Conservation (phyloP, 805 yeast genomes). For the Myxozyma neotropica region DNA sequence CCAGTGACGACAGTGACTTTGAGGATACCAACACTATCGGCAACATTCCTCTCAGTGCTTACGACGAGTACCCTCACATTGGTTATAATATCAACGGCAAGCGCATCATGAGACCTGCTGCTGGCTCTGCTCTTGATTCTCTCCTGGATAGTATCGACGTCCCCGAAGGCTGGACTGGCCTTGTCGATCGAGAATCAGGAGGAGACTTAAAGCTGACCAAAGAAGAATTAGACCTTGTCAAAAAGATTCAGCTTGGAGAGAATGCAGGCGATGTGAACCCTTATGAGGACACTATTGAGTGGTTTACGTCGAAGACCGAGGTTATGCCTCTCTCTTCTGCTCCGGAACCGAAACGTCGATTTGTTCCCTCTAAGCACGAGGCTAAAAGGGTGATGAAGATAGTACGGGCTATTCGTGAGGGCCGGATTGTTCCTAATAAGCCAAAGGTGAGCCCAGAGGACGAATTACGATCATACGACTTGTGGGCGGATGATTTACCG, state of each 20-base stretch:
- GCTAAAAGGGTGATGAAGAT: slow-evolving; percentile 96
- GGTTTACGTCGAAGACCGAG: slow-evolving; percentile 87
- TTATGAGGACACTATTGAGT: slow-evolving; percentile 90
- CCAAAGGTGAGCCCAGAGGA: slow-evolving; percentile 54
- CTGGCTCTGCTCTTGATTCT: slow-evolving; percentile 90
- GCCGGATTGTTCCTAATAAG: slow-evolving; percentile 81
- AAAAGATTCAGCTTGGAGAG: slow-evolving; percentile 82
- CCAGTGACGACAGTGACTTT: slow-evolving; percentile 86
- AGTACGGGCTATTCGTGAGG: slow-evolving; percentile 94
- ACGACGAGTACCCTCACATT: slow-evolving; percentile 95
- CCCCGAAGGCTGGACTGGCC: slow-evolving; percentile 99
- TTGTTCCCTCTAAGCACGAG: slow-evolving; percentile 95
- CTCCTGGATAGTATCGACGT: slow-evolving; percentile 86
- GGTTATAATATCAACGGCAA: slow-evolving; percentile 98
- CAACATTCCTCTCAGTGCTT: slow-evolving; percentile 87
- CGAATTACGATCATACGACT: slow-evolving; percentile 56
- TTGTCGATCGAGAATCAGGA: slow-evolving; percentile 88
- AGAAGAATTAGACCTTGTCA: slow-evolving; percentile 87
- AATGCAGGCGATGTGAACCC: slow-evolving; percentile 85
- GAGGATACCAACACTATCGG: slow-evolving; percentile 89
- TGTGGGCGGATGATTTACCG: slow-evolving; percentile 77
- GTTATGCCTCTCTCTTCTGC: slow-evolving; percentile 88
- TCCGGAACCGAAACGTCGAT: slow-evolving; percentile 97
- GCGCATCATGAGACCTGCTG: slow-evolving; percentile 98
- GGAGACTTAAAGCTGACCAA: slow-evolving; percentile 73